Evolutionary conservation across 208 protist genomes (phyloP).

Genomic region (Leishmania tropica): DNA sequence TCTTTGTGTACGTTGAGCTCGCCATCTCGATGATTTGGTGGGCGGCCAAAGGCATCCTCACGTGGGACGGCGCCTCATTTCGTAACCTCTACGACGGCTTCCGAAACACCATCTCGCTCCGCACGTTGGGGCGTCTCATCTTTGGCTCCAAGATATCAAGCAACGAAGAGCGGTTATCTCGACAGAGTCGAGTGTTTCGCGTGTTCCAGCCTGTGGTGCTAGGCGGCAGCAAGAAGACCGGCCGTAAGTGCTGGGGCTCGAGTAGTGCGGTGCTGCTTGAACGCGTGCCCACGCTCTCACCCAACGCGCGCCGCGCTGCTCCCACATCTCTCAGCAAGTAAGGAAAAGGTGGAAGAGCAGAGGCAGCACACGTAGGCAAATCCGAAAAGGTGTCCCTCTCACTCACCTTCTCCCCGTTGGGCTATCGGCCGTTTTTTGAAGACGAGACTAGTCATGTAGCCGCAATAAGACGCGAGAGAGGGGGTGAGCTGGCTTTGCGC

Average conservation of each 20-base stretch:
- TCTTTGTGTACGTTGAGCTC: constrained; percentile 68
- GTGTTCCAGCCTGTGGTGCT: constrained; percentile 56
- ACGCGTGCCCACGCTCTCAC: constrained; percentile 31
- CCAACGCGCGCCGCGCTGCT: constrained; percentile 15
- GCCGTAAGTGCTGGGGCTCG: constrained; percentile 32
- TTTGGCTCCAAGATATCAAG: constrained; percentile 49
- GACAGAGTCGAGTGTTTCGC: constrained; percentile 55
- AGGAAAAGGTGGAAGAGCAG: neutral
- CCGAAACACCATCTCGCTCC: constrained; percentile 55
- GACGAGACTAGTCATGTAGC: neutral
- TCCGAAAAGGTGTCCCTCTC: neutral
- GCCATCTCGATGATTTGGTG: constrained; percentile 42
- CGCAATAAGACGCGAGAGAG: too few relatives aligned
- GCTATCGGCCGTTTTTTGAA: neutral
- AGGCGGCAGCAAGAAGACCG: constrained; percentile 35
- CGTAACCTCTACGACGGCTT: constrained; percentile 48
- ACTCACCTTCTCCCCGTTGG: neutral
- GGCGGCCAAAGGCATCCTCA: constrained; percentile 19
- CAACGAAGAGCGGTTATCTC: constrained; percentile 50
- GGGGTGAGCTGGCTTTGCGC: neutral
- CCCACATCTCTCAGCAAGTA: constrained; percentile 2
- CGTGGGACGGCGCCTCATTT: constrained; percentile 26
- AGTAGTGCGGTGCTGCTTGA: constrained; percentile 17
- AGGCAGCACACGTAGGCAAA: neutral
- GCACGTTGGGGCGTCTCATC: constrained; percentile 52